Conservation (phyloP, 257 asterid species). For the Ophiorrhiza pumila region DNA sequence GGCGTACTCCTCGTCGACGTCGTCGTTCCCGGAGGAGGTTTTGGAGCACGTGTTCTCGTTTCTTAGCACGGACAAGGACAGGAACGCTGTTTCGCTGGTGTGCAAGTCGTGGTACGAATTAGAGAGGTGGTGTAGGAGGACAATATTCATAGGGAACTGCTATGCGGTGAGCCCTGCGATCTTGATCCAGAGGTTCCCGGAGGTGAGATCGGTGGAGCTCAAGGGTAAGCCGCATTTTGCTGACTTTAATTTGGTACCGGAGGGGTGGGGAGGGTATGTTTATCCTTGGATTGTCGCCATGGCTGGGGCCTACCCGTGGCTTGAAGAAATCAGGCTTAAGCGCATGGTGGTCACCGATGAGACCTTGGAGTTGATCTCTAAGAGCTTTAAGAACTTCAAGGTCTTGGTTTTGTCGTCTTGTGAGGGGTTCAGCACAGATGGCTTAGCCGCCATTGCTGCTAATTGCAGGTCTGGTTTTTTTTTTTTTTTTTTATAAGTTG, state of each 20-base stretch:
- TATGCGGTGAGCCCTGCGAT: conserved; percentile 66
- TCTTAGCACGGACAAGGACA: conserved; percentile 54
- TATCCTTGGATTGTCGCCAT: conserved; percentile 72
- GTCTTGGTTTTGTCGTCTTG: conserved; percentile 74
- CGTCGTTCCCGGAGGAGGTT: conserved; percentile 77
- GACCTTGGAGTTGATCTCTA: conserved; percentile 68
- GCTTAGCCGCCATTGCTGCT: conserved; percentile 87
- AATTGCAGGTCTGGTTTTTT: conserved; percentile 65
- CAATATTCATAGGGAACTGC: conserved; percentile 79
- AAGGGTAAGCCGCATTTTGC: conserved; percentile 98
- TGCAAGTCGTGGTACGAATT: conserved; percentile 95
- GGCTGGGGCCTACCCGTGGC: conserved; percentile 63
- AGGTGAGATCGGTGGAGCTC: conserved; percentile 64
- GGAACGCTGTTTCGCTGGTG: conserved; percentile 79
- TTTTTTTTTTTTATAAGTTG: background rate
- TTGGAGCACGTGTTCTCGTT: conserved; percentile 80
- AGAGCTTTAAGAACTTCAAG: conserved; percentile 67
- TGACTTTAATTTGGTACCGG: conserved; percentile 85
- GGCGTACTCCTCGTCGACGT: conserved; percentile 45
- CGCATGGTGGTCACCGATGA: conserved; percentile 88
- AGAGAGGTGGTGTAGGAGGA: conserved; percentile 83
- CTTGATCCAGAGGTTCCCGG: conserved; percentile 78
- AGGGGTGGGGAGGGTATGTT: conserved; percentile 82
- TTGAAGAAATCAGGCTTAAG: conserved; percentile 89
- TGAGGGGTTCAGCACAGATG: conserved; percentile 84